Base-by-base conservation (phyloP, 2,329 filamentous ascomycete species). In the Kalmusia sp. region DNA sequence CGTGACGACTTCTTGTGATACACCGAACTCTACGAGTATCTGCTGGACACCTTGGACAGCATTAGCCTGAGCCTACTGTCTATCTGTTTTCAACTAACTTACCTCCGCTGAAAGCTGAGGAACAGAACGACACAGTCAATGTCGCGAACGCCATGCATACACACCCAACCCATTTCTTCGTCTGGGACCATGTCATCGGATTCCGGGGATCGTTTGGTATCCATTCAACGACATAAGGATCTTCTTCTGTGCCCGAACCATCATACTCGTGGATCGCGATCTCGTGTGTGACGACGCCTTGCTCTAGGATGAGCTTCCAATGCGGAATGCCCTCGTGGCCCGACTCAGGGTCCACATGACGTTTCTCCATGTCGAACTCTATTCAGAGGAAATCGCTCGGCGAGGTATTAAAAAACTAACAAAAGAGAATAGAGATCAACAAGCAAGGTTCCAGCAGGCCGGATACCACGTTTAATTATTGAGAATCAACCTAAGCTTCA, bases 161-260 rank as follows among this genome's bases (percentile, higher is more conserved):
- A 7, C 73, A 69, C 45, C 76, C 71, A 15, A 69, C 57, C 76
- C 77, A 78, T 57, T 79, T 80, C 61, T 72, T 75, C 34, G 63
- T 64, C 46, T 63, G 64, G 6, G 64, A 11, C 57, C 74, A 79
- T 11, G 57, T 64, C 71, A 79, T 72, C 0, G 77, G 77, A 49
- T 81, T 80, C 52, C 77, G 69, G 2, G 77, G 74, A 52, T 81
- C 79, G 40, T 77, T 72, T 17, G 77, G 72, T 51, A 80, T 73
- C 76, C 76, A 81, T 41, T 78, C 75, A 45, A 81, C 75, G 8
- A 78, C 65, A 53, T 72, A 79, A 1, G 77, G 77, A 52, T 79
- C 76, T 11, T 77, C 75, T 12, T 73, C 69, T 27, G 77, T 79
- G 45, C 77, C 77, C 3, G 67, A 65, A 21, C 77, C 77, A 8